phyloP scores from a whole-genome alignment of 148 eudicot species.

The Cornus kousa region DNA sequence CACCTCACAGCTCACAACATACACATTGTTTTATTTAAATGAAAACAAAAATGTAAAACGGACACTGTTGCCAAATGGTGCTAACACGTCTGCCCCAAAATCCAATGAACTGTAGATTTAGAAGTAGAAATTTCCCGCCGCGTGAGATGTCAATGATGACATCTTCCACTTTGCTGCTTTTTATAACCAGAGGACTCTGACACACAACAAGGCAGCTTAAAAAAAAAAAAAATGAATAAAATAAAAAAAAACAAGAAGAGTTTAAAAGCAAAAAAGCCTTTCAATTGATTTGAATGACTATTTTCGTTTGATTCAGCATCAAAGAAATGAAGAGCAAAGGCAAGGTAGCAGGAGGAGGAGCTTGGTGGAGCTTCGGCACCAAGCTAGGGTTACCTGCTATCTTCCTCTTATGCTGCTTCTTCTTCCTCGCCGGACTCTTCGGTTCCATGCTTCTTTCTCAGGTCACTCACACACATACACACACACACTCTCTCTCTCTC shows the following conservation, averaged over 20 bases:
- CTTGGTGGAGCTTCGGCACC: conserved; percentile 40
- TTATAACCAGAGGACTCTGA: neutral
- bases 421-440: conserved; percentile 78
- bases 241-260: too few relatives aligned
- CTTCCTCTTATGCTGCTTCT: conserved; percentile 57
- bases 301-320: neutral
- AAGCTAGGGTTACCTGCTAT: conserved; percentile 59
- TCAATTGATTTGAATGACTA: neutral
- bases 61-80: too few relatives aligned
- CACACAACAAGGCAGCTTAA: neutral
- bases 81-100: too few relatives aligned
- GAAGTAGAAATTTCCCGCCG: neutral
- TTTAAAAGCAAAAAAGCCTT: neutral
- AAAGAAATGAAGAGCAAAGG: conserved; percentile 54
- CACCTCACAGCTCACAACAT: too few relatives aligned
- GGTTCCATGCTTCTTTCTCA: conserved; percentile 60
- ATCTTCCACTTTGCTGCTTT: neutral
- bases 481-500: neutral
- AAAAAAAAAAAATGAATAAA: neutral
- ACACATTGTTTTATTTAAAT: too few relatives aligned
- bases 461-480: conserved; percentile 13
- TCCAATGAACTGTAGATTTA: too few relatives aligned
- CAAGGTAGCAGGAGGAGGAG: conserved; percentile 32
- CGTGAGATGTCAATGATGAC: neutral
- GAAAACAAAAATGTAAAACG: too few relatives aligned